These are phyloP conservation scores for Lojkania enalia DNA, from an alignment of 2,329 filamentous ascomycete genomes.

Conservation along the genomic window DNA sequence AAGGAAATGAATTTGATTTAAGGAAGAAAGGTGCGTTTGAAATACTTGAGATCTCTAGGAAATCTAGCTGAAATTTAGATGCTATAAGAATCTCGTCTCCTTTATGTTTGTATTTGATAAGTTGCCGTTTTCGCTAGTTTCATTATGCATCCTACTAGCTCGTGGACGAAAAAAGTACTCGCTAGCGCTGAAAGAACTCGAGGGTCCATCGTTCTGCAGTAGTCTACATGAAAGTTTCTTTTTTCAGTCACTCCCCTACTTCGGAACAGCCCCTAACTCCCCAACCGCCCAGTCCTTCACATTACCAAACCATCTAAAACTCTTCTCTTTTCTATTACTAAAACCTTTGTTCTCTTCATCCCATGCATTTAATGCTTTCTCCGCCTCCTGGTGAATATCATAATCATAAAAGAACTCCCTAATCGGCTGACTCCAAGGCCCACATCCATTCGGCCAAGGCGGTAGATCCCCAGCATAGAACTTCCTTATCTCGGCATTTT, in stretches of 20 bases:
- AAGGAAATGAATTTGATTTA: too few species aligned
- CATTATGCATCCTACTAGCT: too few species aligned
- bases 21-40: too few species aligned
- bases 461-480: constrained; percentile 16
- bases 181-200: too few species aligned
- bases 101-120: too few species aligned
- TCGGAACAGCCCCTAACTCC: not conserved
- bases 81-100: too few species aligned
- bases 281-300: not conserved
- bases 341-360: not conserved
- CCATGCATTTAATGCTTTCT: constrained; percentile 10
- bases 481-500: constrained; percentile 12
- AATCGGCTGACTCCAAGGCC: constrained; percentile 5
- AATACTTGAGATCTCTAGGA: too few species aligned
- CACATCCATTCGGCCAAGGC: constrained; percentile 10
- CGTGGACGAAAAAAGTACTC: too few species aligned
- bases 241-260: not conserved
- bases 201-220: too few species aligned
- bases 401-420: constrained; percentile 20
- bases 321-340: not conserved
- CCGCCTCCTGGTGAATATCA: constrained; percentile 17
- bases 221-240: too few species aligned
- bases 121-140: too few species aligned
- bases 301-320: constrained; percentile 9
- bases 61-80: too few species aligned